Percentiles rank a stretch among this genome's conserved stretches.
Evolutionary conservation across 257 asterid species (phyloP).

Genomic region (Verbena officinalis): DNA sequence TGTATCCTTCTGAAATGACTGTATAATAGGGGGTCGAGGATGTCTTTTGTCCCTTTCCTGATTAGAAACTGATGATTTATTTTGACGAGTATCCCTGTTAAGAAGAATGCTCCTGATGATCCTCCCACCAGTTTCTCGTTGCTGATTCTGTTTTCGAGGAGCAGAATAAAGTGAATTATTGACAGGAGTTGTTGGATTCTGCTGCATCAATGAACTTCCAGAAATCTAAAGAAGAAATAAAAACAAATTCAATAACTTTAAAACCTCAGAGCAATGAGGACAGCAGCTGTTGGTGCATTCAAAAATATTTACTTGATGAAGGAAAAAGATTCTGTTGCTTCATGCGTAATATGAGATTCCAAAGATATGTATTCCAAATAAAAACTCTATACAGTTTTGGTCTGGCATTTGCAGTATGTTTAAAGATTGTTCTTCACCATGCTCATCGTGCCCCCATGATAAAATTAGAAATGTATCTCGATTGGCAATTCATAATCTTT

Average conservation of each 20-base stretch:
- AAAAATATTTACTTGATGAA: neutral
- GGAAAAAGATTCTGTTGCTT: neutral
- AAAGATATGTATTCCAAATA: neutral
- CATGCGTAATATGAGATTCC: neutral
- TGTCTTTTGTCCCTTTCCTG: slow-evolving; percentile 76
- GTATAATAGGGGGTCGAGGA: slow-evolving; percentile 69
- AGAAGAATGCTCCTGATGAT: slow-evolving; percentile 76
- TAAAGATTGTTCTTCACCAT: neutral
- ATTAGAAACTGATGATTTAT: slow-evolving; percentile 42
- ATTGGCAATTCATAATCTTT: neutral
- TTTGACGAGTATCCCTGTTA: slow-evolving; percentile 59
- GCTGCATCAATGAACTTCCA: slow-evolving; percentile 47
- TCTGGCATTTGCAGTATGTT: slow-evolving; percentile 5
- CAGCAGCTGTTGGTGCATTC: neutral
- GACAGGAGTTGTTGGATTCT: slow-evolving; percentile 44
- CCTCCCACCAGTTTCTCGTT: slow-evolving; percentile 83
- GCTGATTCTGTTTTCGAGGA: slow-evolving; percentile 57
- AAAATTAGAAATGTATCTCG: neutral
- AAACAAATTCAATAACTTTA: slow-evolving; percentile 6
- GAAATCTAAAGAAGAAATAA: slow-evolving; percentile 35
- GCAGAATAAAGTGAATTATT: slow-evolving; percentile 45
- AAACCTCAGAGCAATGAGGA: slow-evolving; percentile 10
- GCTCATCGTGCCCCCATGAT: neutral
- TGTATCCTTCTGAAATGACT: slow-evolving; percentile 55
- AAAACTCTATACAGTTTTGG: neutral